Base-by-base conservation (phyloP, 2,329 filamentous ascomycete species). In the Fusarium odoratissimum region DNA sequence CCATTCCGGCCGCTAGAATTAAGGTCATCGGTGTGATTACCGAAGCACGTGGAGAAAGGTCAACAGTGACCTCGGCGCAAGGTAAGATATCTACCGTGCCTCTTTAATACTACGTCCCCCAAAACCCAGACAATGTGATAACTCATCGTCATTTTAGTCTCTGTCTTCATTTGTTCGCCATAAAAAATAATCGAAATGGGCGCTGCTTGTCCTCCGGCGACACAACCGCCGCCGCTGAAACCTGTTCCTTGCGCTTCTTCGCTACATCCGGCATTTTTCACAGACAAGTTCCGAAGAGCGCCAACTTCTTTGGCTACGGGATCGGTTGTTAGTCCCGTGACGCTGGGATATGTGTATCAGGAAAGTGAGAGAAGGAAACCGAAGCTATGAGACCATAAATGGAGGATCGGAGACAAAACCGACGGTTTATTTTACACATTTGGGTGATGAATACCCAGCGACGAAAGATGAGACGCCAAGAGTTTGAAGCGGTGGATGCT, bases 201-300 rank as follows among this genome's bases (percentile, higher is more conserved):
- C 21, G 35, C 71, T 35, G 57, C 71, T 21, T 71, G 71, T 30
- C 67, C 71, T 23, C 67, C 71, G 40, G 55, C 58, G 33, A 48
- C 61, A 13, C 75, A 69, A 45, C 69, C 60, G 31, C 67, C 49
- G 60, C 61, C 63, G 35, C 64, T 61, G 10, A 60, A 59, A 41
- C 41, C 41, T 16, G 55, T 60, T n/a, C 67, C 68, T 52, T 73
- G 69, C 78, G 84, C 89, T 14, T 89, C 92, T 3, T 85, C 85
- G 42, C 83, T 89, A 31, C 93, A 95, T 73, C 93, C 93, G 0
- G 92, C 94, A 3, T 95, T 95, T 82, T 94, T 95, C 82, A 92
- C 92, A 0, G 84, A 89, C 35, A 86, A 86, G 57, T 82, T 93
- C 56, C 87, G 87, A 64, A 88, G 86, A 75, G 85, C 87, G 6